Evolutionary conservation across 192 early-diverging fungal species (phyloP), one percentile per base, ranked within the genome.

Genomic region (Linnemannia exigua): DNA sequence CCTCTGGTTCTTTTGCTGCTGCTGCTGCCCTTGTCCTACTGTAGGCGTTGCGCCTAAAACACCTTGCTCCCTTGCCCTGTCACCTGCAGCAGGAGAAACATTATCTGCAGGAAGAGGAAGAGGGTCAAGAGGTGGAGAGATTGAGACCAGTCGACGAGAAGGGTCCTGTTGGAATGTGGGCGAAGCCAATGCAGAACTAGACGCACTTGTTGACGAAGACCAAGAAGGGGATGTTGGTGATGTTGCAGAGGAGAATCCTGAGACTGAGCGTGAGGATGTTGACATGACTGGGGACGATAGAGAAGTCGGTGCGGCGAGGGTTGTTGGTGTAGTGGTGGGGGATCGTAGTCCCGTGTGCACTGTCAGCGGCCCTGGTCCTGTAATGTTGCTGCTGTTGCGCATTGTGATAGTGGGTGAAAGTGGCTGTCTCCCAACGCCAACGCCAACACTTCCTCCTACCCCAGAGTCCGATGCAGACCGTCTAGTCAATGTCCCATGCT

Each of bases 71-170:
- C 28, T 12, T 14, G 14, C 31, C 11, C 14, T 11, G 25, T 2
- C 58, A n/a, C n/a, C 25, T 31, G 7, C 58, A 63, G 25, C 1
- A 28, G 2, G 2, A 31, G 28, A 3, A 63, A 63, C 12, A 9
- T 63, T 25, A 25, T 50, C 70, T 54, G 46, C 37, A 5, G 51
- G 67, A 0, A 70, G 72, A 38, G 74, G 52, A n/a, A 73, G 73
- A 8, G 68, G 67, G 6, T 75, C 79, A 38, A 81, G 52, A n/a
- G 79, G 73, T 16, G 79, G 79, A 2, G 79, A 81, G 12, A 81
- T 75, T 14, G 79, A 74, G 20, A 75, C 75, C 67, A 81, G 63
- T 41, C 74, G 79, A 14, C 69, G 67, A 3, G 67, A 16, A 4
- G 79, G 52, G 3, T 19, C 50, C 7, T 61, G 47, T 28, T 46